phyloP scores from a whole-genome alignment of 2,329 filamentous ascomycete genomes.

The Cordyceps cateniannulata region DNA sequence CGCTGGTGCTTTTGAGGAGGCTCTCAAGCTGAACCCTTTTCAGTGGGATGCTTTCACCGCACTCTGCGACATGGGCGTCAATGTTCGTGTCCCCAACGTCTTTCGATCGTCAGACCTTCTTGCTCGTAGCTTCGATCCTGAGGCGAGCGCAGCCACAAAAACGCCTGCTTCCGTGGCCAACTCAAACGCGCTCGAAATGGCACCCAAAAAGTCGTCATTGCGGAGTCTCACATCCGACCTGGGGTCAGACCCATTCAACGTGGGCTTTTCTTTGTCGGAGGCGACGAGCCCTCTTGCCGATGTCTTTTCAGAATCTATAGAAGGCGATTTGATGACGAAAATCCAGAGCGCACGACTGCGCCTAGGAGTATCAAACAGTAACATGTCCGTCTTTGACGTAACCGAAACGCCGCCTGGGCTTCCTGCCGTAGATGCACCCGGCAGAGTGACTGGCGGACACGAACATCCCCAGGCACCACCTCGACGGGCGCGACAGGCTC shows the following conservation, averaged over 20 bases:
- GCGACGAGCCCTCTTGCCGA: conserved; percentile 37
- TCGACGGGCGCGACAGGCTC: conserved; percentile 48
- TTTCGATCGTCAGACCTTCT: conserved; percentile 65
- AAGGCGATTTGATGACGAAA: conserved; percentile 51
- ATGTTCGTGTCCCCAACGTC: conserved; percentile 75
- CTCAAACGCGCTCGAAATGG: conserved; percentile 31
- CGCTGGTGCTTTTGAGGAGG: conserved; percentile 78
- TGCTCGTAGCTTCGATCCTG: conserved; percentile 39
- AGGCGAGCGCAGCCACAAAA: conserved; percentile 29
- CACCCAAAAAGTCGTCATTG: conserved; percentile 34
- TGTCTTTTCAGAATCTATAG: conserved; percentile 35
- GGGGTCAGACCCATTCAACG: conserved; percentile 46
- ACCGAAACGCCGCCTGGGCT: conserved; percentile 52
- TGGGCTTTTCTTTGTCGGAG: conserved; percentile 33
- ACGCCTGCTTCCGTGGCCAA: conserved; percentile 22
- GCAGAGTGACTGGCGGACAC: conserved; percentile 20
- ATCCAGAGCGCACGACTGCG: conserved; percentile 46
- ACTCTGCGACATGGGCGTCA: conserved; percentile 80
- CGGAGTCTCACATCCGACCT: conserved; percentile 32
- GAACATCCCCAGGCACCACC: conserved; percentile 48
- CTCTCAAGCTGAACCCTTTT: conserved; percentile 84
- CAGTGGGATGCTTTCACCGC: conserved; percentile 96
- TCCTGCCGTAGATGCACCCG: conserved; percentile 17
- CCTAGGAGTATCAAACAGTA: conserved; percentile 32
- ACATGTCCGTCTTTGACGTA: conserved; percentile 41